Percentiles rank a stretch among this genome's conserved stretches.
Evolutionary conservation across 768 basidiomycete species (phyloP).

Genomic region (Pulveroboletus sp.): DNA sequence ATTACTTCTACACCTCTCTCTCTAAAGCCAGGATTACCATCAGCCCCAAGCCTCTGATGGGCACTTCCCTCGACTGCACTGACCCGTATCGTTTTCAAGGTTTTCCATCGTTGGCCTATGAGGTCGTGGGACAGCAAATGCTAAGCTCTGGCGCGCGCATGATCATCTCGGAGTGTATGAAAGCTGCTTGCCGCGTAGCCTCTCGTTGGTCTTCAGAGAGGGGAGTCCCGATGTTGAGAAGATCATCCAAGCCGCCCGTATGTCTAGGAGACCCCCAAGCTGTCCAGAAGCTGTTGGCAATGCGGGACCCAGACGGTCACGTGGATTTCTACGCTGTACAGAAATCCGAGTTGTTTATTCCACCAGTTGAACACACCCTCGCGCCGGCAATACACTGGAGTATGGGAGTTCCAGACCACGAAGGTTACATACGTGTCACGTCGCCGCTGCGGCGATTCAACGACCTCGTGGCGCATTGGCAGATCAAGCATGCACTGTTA

Average conservation of each 20-base stretch:
- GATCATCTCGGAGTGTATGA: conserved; percentile 79
- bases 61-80: conserved; percentile 27
- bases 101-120: conserved; percentile 50
- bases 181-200: conserved; percentile 69
- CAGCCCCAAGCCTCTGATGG: conserved; percentile 27
- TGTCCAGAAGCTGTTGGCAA: conserved; percentile 43
- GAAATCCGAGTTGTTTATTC: conserved; percentile 30
- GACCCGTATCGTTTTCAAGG: conserved; percentile 39
- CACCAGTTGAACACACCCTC: conserved; percentile 43
- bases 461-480: conserved; percentile 88
- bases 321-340: conserved; percentile 40
- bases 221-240: conserved; percentile 60
- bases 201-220: conserved; percentile 66
- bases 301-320: conserved; percentile 44
- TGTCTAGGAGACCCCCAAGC: conserved; percentile 29
- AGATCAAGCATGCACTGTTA: conserved; percentile 77
- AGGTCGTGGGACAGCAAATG: conserved; percentile 29
- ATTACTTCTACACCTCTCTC: conserved; percentile 25
- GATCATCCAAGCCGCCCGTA: conserved; percentile 37
- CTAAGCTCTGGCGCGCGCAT: conserved; percentile 42
- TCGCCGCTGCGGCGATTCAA: conserved; percentile 82
- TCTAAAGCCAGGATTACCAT: conserved; percentile 28
- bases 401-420: conserved; percentile 64
- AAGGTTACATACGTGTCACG: conserved; percentile 82
- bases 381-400: conserved; percentile 60